These are phyloP conservation scores for Salix dunnii DNA, from an alignment of 345 rosid genomes.

Conservation along the genomic window DNA sequence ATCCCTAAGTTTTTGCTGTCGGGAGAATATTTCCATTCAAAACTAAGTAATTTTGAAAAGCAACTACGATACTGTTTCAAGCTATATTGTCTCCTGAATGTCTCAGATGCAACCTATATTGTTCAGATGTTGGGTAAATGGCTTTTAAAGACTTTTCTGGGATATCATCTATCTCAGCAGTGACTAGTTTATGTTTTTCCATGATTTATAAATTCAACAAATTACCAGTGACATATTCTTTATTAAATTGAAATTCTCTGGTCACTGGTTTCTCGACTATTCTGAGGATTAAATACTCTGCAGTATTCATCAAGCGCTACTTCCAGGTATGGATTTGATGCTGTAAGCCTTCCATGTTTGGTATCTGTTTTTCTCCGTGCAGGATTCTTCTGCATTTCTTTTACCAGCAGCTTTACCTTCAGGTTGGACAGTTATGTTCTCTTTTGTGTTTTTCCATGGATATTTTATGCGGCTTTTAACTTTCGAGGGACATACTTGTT, in stretches of 20 bases:
- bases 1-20: not conserved
- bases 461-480: not conserved
- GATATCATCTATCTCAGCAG: not conserved
- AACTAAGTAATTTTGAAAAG: not conserved
- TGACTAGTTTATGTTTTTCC: not conserved
- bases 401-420: constrained; percentile 61
- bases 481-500: not conserved
- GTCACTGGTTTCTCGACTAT: constrained; percentile 44
- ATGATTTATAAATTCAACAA: not conserved
- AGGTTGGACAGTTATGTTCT: constrained; percentile 53
- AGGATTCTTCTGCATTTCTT: constrained; percentile 65
- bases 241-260: not conserved
- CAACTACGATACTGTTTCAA: not conserved
- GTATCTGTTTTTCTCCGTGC: constrained; percentile 9
- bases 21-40: not conserved
- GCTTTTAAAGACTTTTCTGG: not conserved
- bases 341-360: not conserved
- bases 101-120: not conserved
- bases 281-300: constrained; percentile 69
- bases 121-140: not conserved
- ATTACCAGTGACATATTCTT: not conserved
- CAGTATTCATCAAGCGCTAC: constrained; percentile 52
- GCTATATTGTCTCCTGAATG: not conserved
- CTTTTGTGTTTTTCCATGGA: not conserved
- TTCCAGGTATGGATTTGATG: constrained; percentile 54